Evolutionary conservation across 2,329 filamentous ascomycete species (phyloP), one percentile per base, ranked within the genome.

Genomic region (Diaporthe sp.): DNA sequence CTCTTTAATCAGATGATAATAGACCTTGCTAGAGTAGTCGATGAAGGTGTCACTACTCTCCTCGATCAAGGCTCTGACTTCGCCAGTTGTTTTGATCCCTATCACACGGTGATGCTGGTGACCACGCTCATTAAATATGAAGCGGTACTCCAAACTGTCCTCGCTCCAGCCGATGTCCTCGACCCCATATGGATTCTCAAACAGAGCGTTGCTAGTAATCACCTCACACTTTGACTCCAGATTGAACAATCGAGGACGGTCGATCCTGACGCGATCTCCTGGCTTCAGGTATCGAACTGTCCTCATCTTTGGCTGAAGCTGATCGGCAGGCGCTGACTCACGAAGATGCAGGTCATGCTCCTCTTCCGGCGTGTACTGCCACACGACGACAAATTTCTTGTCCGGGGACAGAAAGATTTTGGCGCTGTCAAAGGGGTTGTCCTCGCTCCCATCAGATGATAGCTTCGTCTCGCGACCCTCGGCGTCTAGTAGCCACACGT

Each of bases 261-360:
- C 58, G n/a, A 61, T n/a, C 17, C 58, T 61, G n/a, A 61, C 58
- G n/a, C 58, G 58, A 61, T 61, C 58, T 1, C 58, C 58, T 19
- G 58, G 58, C 19, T 61, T 61, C 22, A 61, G 37, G 22, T 61
- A 61, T 1, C 13, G 22, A 3, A 61, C 37, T 28, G 37, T 44
- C 37, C n/a, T 12, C 58, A 61, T 5, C 37, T 61, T 44, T 28
- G 58, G 58, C 58, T 61, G 5, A 42, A 61, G 58, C 13, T 61
- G 58, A 13, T 61, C 58, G 6, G 13, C 37, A 9, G 58, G 58
- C 15, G 58, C 58, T 28, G 58, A 61, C 58, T 61, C 58, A 6
- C 58, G 58, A 13, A 61, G 58, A 19, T 61, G 37, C 22, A 42
- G 22, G 0, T 39, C 37, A 10, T 61, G 58, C 13, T 28, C 15